Percentiles rank a stretch among this genome's conserved stretches.
Conservation (phyloP, 108 stramenopile species). For the Cyclostephanos invisitatus region DNA sequence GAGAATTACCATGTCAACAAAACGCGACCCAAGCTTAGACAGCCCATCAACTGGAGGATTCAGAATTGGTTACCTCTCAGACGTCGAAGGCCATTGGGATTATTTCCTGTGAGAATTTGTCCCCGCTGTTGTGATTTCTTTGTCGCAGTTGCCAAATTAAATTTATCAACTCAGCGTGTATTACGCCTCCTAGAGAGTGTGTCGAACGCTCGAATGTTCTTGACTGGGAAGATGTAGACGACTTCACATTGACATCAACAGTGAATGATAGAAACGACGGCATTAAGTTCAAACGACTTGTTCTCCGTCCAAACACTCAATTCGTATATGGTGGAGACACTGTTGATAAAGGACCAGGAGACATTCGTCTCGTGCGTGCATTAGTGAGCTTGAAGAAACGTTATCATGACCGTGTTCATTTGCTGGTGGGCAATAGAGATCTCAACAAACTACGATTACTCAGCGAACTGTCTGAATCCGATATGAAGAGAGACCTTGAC, state of each 20-base stretch:
- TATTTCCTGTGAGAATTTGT: conserved; percentile 40
- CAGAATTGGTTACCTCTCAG: conserved; percentile 56
- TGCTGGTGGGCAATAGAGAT: conserved; percentile 81
- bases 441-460: conserved; percentile 72
- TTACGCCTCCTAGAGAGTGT: conserved; percentile 18
- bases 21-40: neutral
- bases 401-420: conserved; percentile 59
- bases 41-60: conserved; percentile 12
- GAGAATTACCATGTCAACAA: neutral
- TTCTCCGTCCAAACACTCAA: conserved; percentile 39
- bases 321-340: conserved; percentile 78
- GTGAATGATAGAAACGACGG: neutral
- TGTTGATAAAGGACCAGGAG: conserved; percentile 75
- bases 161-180: neutral
- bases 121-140: neutral
- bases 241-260: neutral
- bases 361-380: conserved; percentile 62
- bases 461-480: conserved; percentile 51
- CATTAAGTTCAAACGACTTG: conserved; percentile 24
- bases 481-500: conserved; percentile 42
- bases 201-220: conserved; percentile 49
- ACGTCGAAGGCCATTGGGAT: conserved; percentile 62
- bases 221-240: conserved; percentile 31
- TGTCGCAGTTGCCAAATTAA: too few species aligned
- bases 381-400: conserved; percentile 57